These are phyloP conservation scores for Bjerkandera adusta DNA, from an alignment of 1,284 basidiomycete species.

Conservation along the genomic window DNA sequence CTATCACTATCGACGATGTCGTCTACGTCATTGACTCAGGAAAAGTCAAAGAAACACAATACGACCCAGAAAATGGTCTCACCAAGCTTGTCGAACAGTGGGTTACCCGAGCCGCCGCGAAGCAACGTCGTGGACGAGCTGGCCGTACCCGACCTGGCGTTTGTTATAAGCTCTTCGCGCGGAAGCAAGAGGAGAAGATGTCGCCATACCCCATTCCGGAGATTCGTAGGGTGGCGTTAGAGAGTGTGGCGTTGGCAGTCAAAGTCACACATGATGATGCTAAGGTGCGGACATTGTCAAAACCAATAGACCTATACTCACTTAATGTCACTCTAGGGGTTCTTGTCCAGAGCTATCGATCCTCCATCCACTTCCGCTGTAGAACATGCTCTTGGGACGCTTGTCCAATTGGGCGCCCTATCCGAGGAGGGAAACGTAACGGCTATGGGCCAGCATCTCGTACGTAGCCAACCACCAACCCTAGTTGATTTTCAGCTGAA, in stretches of 20 bases:
- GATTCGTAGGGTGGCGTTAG: constrained; percentile 87
- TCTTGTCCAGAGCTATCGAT: constrained; percentile 76
- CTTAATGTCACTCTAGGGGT: constrained; percentile 36
- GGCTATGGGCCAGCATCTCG: constrained; percentile 82
- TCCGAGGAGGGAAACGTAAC: constrained; percentile 67
- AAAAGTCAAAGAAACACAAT: constrained; percentile 87
- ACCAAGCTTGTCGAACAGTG: constrained; percentile 79
- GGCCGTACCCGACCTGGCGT: constrained; percentile 83
- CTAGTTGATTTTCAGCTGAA: too few species aligned
- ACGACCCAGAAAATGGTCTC: constrained; percentile 76
- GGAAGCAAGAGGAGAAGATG: constrained; percentile 73
- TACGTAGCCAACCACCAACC: too few species aligned
- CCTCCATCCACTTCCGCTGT: constrained; percentile 80
- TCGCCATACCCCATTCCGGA: constrained; percentile 79
- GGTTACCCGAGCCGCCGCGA: constrained; percentile 79
- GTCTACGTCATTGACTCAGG: constrained; percentile 86
- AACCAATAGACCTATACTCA: background rate
- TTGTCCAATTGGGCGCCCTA: constrained; percentile 82
- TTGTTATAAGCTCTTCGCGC: constrained; percentile 86
- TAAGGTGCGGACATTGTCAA: constrained; percentile 44
- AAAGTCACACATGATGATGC: constrained; percentile 85
- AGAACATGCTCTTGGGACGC: constrained; percentile 73
- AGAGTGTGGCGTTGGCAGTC: constrained; percentile 80
- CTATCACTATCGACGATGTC: constrained; percentile 92
- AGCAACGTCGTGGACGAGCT: constrained; percentile 87